Base-by-base conservation (phyloP, 2,329 filamentous ascomycete species). In the Camptophora hylomeconis region DNA sequence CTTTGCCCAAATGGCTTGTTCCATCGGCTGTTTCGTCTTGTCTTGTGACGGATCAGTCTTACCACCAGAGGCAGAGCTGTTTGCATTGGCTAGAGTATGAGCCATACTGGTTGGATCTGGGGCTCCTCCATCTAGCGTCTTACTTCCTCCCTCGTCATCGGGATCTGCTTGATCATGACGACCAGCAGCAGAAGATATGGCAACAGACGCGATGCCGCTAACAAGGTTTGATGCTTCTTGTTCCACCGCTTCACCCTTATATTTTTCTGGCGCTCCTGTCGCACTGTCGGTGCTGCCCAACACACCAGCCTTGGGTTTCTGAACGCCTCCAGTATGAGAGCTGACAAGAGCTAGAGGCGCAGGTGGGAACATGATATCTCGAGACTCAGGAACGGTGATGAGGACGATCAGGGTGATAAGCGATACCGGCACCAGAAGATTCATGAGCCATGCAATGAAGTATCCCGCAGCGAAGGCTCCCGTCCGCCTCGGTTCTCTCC, bases 211-310 rank as follows among this genome's bases (percentile, higher is more conserved):
- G 29, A 89, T 73, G 18, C 75, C 70, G 30, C 75, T 76, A 34
- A 89, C 75, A 37, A 92, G 76, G 47, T 83, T 86, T 42, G 69
- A 76, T 1, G 83, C 83, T 50, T 92, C 82, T 36, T 80, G 71
- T 49, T 92, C 82, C 1, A 83, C 78, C 0, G 80, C 80, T 49
- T 89, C 81, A 15, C 83, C 82, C 48, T 82, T 77, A 54, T 82
- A 71, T 40, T 82, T 81, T 49, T 92, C 80, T 0, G 81, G 77
- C 0, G 82, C 82, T 1, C 82, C 83, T 0, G 82, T 92, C 1
- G 78, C 67, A 32, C 77, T 83, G 35, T 83, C 78, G 16, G 75
- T 69, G 12, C 77, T 83, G 1, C 78, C 82, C 0, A 89, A 56
- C 0, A 83, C 72, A 2, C 81, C 81, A 3, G 81, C 69, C 28